A percentile compares a stretch with the other conserved stretches of the same genome.
Evolutionary conservation across 2,329 filamentous ascomycete genomes (phyloP).

Genomic region (Tolypocladium ophioglossoides): DNA sequence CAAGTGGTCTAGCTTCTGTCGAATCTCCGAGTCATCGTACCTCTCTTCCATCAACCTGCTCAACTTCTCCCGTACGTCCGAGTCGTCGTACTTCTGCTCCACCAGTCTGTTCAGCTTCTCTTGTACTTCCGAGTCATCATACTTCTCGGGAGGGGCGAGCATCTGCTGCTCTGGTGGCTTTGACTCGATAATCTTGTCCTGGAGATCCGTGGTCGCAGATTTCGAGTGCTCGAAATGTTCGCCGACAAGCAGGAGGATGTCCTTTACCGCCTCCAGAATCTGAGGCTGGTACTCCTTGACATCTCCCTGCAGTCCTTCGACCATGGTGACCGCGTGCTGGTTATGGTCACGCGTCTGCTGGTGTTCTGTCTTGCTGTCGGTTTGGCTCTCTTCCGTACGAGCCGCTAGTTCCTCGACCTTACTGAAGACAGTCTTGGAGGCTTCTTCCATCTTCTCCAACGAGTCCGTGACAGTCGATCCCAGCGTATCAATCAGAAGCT

Average conservation of each 20-base stretch:
- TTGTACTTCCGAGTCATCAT: slow-evolving; percentile 20
- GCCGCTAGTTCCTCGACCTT: slow-evolving; percentile 69
- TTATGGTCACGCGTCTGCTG: slow-evolving; percentile 74
- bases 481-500: slow-evolving; percentile 74
- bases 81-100: slow-evolving; percentile 17
- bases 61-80: slow-evolving; percentile 17
- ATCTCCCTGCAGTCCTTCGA: slow-evolving; percentile 68
- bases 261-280: slow-evolving; percentile 75
- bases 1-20: slow-evolving; percentile 17
- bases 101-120: slow-evolving; percentile 14
- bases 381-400: slow-evolving; percentile 66
- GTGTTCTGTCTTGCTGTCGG: slow-evolving; percentile 68
- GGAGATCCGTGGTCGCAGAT: slow-evolving; percentile 43
- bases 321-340: slow-evolving; percentile 58
- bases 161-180: slow-evolving; percentile 49
- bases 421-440: slow-evolving; percentile 76
- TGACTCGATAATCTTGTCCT: slow-evolving; percentile 50
- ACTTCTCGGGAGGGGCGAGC: slow-evolving; percentile 45
- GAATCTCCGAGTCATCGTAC: slow-evolving; percentile 40
- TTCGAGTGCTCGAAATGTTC: slow-evolving; percentile 87
- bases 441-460: slow-evolving; percentile 76
- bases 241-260: slow-evolving; percentile 72
- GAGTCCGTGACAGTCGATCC: slow-evolving; percentile 71
- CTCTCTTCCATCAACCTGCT: slow-evolving; percentile 28
- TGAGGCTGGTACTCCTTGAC: slow-evolving; percentile 79